These are phyloP conservation scores for Backusella macrospora DNA, from an alignment of 192 early-diverging fungal species.

Conservation along the genomic window DNA sequence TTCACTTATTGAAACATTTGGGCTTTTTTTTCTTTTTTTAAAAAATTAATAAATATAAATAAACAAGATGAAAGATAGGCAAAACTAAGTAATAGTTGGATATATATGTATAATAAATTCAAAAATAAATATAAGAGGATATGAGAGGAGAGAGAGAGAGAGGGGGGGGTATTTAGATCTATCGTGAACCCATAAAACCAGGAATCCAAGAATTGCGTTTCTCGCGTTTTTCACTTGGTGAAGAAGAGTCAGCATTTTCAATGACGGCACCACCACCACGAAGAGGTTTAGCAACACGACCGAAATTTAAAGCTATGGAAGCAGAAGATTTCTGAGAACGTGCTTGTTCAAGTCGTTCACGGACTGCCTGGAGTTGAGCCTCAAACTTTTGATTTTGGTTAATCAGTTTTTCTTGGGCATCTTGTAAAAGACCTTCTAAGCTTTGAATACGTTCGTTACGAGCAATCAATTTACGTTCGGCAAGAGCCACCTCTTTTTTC, in stretches of 20 bases:
- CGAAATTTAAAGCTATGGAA: constrained; percentile 39
- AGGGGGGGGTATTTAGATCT: background rate
- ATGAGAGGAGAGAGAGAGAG: background rate
- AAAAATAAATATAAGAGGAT: background rate
- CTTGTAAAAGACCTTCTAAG: constrained; percentile 82
- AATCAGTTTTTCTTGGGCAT: constrained; percentile 82
- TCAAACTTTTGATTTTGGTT: constrained; percentile 83
- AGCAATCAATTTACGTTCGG: constrained; percentile 89
- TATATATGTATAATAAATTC: constrained; percentile 7
- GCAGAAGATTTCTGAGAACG: constrained; percentile 50
- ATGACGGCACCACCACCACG: constrained; percentile 65
- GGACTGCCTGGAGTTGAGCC: constrained; percentile 72
- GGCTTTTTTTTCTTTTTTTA: background rate
- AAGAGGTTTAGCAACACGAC: constrained; percentile 87
- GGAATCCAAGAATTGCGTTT: constrained; percentile 43
- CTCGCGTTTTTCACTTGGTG: constrained; percentile 36
- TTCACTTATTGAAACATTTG: constrained; percentile 1
- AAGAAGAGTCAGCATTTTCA: constrained; percentile 23
- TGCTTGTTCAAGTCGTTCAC: constrained; percentile 82
- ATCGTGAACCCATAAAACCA: constrained; percentile 35
- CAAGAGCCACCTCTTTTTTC: constrained; percentile 91
- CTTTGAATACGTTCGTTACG: constrained; percentile 94
- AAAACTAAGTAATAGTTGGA: background rate
- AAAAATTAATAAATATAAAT: background rate
- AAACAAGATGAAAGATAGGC: background rate